Evolutionary conservation across 352 stramenopile genomes (phyloP).

Genomic region (Pythium dissotocum): DNA sequence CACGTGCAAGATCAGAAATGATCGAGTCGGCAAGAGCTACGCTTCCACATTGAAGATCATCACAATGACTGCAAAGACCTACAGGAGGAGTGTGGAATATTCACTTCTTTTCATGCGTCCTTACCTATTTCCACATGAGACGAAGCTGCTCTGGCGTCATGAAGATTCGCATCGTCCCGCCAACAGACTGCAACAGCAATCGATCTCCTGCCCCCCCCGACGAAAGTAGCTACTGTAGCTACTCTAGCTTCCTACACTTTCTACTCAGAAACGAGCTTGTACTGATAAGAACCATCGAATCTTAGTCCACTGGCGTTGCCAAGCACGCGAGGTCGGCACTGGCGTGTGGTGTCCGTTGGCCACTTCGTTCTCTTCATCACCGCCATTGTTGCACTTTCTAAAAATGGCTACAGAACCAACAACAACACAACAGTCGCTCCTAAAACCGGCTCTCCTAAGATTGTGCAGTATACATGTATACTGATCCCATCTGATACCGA

Average conservation of each 20-base stretch:
- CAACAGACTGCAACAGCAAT: not conserved
- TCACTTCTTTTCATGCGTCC: not conserved
- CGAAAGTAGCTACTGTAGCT: not conserved
- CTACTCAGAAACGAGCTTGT: not conserved
- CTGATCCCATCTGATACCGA: not conserved
- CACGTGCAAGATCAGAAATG: not conserved
- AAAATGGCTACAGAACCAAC: not conserved
- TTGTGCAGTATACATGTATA: not conserved
- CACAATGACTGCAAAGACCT: not conserved
- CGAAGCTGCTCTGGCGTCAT: not conserved
- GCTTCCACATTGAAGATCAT: not conserved
- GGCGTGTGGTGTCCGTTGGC: not conserved
- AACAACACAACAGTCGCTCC: not conserved
- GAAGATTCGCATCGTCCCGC: not conserved
- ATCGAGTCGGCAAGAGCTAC: not conserved
- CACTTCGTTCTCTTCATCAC: not conserved
- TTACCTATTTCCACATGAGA: not conserved
- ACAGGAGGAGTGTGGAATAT: not conserved
- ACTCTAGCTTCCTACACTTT: not conserved
- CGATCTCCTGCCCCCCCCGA: not conserved
- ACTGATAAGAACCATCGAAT: not conserved
- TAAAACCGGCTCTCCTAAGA: not conserved
- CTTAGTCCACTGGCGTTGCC: conserved; percentile 1
- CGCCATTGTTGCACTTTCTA: not conserved
- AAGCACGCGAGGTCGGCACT: not conserved